These are phyloP conservation scores for Geum urbanum DNA, from an alignment of 306 rosid species.

Conservation along the genomic window DNA sequence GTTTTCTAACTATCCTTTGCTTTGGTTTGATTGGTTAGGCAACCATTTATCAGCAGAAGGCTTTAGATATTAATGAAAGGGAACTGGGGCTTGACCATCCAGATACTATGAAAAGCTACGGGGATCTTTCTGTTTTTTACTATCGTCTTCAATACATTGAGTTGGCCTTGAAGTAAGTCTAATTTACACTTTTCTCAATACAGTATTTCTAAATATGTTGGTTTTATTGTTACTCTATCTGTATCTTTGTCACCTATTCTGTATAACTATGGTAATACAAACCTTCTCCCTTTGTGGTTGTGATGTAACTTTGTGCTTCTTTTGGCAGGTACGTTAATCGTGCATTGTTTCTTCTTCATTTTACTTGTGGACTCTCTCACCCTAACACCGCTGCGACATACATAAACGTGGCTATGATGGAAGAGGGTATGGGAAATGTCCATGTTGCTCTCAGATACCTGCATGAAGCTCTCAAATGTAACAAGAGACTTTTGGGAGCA, in stretches of 20 bases:
- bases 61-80: constrained; percentile 86
- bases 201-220: not conserved
- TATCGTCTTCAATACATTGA: constrained; percentile 94
- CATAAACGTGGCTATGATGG: constrained; percentile 98
- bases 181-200: constrained; percentile 11
- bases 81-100: constrained; percentile 99
- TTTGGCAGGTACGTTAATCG: constrained; percentile 78
- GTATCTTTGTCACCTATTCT: not conserved
- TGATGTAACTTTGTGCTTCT: constrained; percentile 26
- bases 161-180: constrained; percentile 86
- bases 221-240: not conserved
- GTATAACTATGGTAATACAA: not conserved
- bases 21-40: constrained; percentile 46
- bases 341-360: constrained; percentile 92
- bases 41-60: constrained; percentile 92
- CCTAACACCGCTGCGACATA: constrained; percentile 99
- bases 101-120: constrained; percentile 97
- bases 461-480: constrained; percentile 97
- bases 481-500: constrained; percentile 85
- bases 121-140: constrained; percentile 94
- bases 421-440: constrained; percentile 97
- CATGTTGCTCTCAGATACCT: constrained; percentile 92
- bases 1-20: not conserved
- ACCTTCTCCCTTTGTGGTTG: constrained; percentile 7
- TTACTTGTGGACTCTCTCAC: constrained; percentile 89